Conservation (phyloP, 768 basidiomycete genomes). For the Suillus subluteus region DNA sequence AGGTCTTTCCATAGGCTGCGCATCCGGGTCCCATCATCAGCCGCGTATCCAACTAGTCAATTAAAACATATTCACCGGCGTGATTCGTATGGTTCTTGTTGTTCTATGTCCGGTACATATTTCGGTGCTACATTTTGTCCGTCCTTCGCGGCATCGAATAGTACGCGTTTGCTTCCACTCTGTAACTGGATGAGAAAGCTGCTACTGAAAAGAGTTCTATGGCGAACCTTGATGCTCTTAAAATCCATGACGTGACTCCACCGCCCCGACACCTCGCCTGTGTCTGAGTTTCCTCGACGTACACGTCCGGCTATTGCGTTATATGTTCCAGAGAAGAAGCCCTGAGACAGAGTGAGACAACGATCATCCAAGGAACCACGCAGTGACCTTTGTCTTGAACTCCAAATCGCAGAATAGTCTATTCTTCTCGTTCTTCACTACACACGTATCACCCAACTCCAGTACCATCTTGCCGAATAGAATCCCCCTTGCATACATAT, state of each 20-base stretch:
- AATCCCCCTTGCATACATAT: slow-evolving; percentile 93
- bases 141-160: slow-evolving; percentile 86
- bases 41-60: slow-evolving; percentile 4
- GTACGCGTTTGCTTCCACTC: slow-evolving; percentile 68
- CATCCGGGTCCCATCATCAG: not conserved
- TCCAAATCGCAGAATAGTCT: slow-evolving; percentile 82
- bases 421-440: slow-evolving; percentile 80
- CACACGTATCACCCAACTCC: slow-evolving; percentile 90
- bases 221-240: slow-evolving; percentile 64
- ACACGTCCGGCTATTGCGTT: slow-evolving; percentile 87
- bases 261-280: slow-evolving; percentile 87
- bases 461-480: slow-evolving; percentile 94
- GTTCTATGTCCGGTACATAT: slow-evolving; percentile 80
- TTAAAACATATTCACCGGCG: slow-evolving; percentile 55
- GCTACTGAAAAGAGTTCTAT: slow-evolving; percentile 2
- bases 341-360: slow-evolving; percentile 45
- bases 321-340: slow-evolving; percentile 97
- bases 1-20: slow-evolving; percentile 79
- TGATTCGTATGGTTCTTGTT: slow-evolving; percentile 92
- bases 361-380: not conserved
- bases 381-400: slow-evolving; percentile 91
- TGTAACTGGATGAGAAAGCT: slow-evolving; percentile 29
- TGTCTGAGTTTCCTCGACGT: slow-evolving; percentile 60
- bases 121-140: slow-evolving; percentile 78
- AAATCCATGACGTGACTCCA: slow-evolving; percentile 94